Percentiles rank a stretch among this genome's conserved stretches.
These are phyloP conservation scores for Mycena albidolilacea DNA, from an alignment of 768 basidiomycete genomes.

Conservation along the genomic window DNA sequence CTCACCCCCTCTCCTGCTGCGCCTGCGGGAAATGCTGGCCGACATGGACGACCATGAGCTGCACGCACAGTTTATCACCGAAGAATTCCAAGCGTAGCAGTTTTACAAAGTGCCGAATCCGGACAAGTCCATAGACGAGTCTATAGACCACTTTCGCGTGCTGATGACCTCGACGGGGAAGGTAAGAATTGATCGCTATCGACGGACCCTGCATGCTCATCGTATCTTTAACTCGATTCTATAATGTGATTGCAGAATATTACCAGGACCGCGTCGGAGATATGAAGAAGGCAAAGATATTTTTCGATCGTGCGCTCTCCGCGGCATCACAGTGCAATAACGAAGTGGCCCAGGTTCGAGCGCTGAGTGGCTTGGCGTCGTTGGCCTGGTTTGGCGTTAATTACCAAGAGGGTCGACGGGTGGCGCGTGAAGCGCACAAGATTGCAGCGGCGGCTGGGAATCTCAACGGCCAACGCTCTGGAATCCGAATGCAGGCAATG, in stretches of 20 bases:
- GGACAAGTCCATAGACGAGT: neutral
- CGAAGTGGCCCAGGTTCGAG: conserved; percentile 1
- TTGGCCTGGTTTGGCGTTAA: conserved; percentile 6
- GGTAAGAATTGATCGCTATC: neutral
- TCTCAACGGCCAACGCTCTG: neutral
- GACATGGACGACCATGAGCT: conserved; percentile 3
- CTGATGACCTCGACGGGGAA: neutral
- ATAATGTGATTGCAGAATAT: conserved; percentile 12
- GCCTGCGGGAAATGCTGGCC: neutral
- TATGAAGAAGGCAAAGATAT: neutral
- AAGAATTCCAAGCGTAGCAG: conserved; percentile 9
- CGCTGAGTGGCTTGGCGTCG: conserved; percentile 3
- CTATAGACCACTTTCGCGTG: neutral
- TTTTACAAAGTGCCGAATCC: neutral
- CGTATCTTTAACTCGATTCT: neutral
- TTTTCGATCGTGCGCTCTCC: conserved; percentile 11
- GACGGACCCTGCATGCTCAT: neutral
- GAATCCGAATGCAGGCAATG: conserved; percentile 6
- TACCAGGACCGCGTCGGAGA: conserved; percentile 1
- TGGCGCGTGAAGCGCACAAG: neutral
- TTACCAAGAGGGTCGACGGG: neutral
- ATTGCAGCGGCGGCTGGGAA: neutral
- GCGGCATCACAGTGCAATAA: neutral
- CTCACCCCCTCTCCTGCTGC: conserved; percentile 9
- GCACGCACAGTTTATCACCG: conserved; percentile 7